Evolutionary conservation across 352 stramenopile species (phyloP).

Genomic region (Phytophthora boehmeriae): DNA sequence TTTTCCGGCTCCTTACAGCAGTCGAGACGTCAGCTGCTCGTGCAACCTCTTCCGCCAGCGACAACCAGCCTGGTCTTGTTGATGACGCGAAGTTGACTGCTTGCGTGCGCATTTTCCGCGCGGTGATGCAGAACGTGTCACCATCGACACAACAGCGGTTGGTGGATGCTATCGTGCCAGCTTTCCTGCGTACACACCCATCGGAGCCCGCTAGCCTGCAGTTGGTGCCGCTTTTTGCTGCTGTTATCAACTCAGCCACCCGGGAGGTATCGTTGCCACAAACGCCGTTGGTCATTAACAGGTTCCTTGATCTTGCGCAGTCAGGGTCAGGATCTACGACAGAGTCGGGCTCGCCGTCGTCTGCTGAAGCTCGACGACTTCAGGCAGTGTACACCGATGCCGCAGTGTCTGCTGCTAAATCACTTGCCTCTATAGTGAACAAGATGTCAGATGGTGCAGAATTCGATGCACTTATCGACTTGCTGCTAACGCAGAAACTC

Average conservation of each 20-base stretch:
- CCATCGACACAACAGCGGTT: slow-evolving; percentile 66
- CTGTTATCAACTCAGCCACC: slow-evolving; percentile 80
- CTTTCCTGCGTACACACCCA: slow-evolving; percentile 60
- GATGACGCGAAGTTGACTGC: slow-evolving; percentile 50
- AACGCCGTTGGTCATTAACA: slow-evolving; percentile 75
- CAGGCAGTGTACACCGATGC: slow-evolving; percentile 55
- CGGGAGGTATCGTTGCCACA: slow-evolving; percentile 62
- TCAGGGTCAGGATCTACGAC: slow-evolving; percentile 32
- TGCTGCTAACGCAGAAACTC: slow-evolving; percentile 73
- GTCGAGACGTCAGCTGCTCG: slow-evolving; percentile 62
- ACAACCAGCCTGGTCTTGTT: slow-evolving; percentile 26
- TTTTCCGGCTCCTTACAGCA: slow-evolving; percentile 69
- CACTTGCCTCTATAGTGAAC: slow-evolving; percentile 87
- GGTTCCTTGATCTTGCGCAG: slow-evolving; percentile 78
- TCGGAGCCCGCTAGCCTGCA: slow-evolving; percentile 48
- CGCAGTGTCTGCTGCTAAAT: slow-evolving; percentile 71
- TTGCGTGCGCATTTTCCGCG: slow-evolving; percentile 69
- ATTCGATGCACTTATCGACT: slow-evolving; percentile 75
- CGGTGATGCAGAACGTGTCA: slow-evolving; percentile 80
- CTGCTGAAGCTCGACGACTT: slow-evolving; percentile 25
- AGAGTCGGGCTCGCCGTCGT: not conserved
- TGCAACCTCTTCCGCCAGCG: slow-evolving; percentile 28
- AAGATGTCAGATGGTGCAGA: slow-evolving; percentile 85
- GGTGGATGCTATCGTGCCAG: slow-evolving; percentile 56
- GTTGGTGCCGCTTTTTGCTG: slow-evolving; percentile 76